phyloP scores from a whole-genome alignment of 2,329 filamentous ascomycete species.

The Xylaria sp. region DNA sequence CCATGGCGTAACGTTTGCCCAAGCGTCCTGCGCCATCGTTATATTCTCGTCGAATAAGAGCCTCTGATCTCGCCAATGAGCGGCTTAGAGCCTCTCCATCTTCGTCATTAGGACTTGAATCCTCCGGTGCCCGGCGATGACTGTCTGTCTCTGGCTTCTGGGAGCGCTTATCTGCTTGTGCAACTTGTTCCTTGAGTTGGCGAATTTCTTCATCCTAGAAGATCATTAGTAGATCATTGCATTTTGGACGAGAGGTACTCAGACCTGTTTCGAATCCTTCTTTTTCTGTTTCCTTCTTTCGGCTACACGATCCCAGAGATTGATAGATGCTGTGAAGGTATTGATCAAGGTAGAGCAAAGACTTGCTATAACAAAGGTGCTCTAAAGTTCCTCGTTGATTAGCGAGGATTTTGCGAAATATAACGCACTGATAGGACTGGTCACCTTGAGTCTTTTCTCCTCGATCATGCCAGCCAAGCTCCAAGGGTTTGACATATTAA shows the following conservation, averaged over 20 bases:
- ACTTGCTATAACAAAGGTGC: constrained; percentile 48
- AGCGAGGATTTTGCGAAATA: background rate
- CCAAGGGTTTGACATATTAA: constrained; percentile 27
- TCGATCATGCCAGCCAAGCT: constrained; percentile 43
- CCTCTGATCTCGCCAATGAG: constrained; percentile 41
- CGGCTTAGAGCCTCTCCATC: constrained; percentile 34
- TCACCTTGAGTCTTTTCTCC: constrained; percentile 44
- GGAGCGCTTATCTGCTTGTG: constrained; percentile 22
- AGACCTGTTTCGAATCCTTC: constrained; percentile 41
- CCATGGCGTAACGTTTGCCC: constrained; percentile 44
- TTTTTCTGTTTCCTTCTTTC: constrained; percentile 42
- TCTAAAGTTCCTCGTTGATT: constrained; percentile 31
- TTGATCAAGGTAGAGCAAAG: constrained; percentile 47
- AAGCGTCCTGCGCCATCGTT: constrained; percentile 42
- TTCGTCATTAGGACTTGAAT: constrained; percentile 28
- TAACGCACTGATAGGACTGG: background rate
- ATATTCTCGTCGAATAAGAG: constrained; percentile 44
- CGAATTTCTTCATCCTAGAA: constrained; percentile 30
- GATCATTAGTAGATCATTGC: constrained; percentile 3
- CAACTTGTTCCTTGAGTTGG: constrained; percentile 23
- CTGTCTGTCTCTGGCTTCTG: constrained; percentile 1
- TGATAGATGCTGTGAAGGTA: constrained; percentile 46
- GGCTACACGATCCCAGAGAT: constrained; percentile 45
- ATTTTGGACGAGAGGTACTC: background rate
- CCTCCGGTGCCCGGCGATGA: background rate